Conservation (phyloP, 306 rosid species). For the Fragaria nilgerrensis region DNA sequence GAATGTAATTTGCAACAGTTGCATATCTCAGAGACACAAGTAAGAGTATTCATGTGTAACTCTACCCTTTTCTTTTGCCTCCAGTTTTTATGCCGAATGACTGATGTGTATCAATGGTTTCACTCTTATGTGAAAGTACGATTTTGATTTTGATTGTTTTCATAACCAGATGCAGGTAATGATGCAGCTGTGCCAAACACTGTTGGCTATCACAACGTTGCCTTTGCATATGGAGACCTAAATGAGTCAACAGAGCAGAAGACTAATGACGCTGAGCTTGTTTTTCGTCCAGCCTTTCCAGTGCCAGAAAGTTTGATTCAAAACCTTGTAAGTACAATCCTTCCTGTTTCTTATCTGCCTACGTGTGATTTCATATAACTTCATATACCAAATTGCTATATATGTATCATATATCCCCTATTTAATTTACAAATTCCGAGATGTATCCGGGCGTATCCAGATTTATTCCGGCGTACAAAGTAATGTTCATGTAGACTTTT, state of each 20-base stretch:
- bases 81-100: not conserved
- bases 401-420: too few species aligned
- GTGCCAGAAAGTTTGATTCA: constrained; percentile 65
- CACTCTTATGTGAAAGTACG: constrained; percentile 15
- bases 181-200: constrained; percentile 28
- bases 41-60: constrained; percentile 50
- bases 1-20: constrained; percentile 36
- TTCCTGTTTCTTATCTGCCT: not conserved
- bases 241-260: constrained; percentile 34
- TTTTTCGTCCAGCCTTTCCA: constrained; percentile 59
- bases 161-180: constrained; percentile 43
- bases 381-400: too few species aligned
- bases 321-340: constrained; percentile 60
- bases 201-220: constrained; percentile 55
- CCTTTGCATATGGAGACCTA: constrained; percentile 58
- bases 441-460: too few species aligned
- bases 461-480: too few species aligned
- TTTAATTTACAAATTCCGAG: too few species aligned
- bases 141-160: constrained; percentile 25
- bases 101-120: constrained; percentile 17
- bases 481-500: not conserved
- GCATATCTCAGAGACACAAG: constrained; percentile 52
- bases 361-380: not conserved
- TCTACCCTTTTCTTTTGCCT: constrained; percentile 10
- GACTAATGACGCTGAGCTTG: constrained; percentile 37